Evolutionary conservation across 2,329 filamentous ascomycete species (phyloP).

Genomic region (Colletotrichum godetiae): DNA sequence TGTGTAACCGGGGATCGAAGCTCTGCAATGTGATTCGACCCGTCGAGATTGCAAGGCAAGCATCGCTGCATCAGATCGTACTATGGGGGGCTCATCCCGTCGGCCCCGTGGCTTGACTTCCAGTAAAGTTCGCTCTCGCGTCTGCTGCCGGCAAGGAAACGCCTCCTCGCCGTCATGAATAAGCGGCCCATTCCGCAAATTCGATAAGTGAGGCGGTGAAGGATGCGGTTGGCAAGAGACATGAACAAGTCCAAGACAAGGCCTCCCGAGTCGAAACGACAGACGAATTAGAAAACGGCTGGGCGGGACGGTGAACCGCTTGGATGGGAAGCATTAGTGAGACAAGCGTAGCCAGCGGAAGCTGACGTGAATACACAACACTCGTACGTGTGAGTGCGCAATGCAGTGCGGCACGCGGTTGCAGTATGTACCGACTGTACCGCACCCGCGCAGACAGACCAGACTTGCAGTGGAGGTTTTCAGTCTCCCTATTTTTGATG

Average conservation of each 20-base stretch:
- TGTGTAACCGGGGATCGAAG: not conserved
- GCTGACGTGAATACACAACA: conserved; percentile 1
- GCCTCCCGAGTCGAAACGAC: not conserved
- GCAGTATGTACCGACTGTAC: no score
- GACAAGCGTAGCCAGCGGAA: conserved; percentile 9
- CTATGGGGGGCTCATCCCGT: not conserved
- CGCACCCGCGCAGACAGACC: not conserved
- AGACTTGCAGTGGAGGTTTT: not conserved
- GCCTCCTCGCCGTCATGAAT: not conserved
- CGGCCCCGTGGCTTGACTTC: not conserved
- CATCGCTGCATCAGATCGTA: not conserved
- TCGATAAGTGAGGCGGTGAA: not conserved
- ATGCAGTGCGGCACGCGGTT: not conserved
- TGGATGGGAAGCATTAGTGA: conserved; percentile 18
- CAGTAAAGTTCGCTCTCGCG: not conserved
- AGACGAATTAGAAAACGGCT: conserved; percentile 18
- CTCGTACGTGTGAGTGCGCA: not conserved
- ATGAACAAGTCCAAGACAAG: not conserved
- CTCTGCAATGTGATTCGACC: not conserved
- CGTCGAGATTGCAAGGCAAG: not conserved
- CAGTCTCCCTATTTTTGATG: conserved; percentile 8
- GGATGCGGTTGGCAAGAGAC: not conserved
- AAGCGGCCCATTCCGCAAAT: not conserved
- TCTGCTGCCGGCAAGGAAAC: not conserved
- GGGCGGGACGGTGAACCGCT: conserved; percentile 31